Evolutionary conservation across 768 basidiomycete species (phyloP).

Genomic region (Mycena venus): DNA sequence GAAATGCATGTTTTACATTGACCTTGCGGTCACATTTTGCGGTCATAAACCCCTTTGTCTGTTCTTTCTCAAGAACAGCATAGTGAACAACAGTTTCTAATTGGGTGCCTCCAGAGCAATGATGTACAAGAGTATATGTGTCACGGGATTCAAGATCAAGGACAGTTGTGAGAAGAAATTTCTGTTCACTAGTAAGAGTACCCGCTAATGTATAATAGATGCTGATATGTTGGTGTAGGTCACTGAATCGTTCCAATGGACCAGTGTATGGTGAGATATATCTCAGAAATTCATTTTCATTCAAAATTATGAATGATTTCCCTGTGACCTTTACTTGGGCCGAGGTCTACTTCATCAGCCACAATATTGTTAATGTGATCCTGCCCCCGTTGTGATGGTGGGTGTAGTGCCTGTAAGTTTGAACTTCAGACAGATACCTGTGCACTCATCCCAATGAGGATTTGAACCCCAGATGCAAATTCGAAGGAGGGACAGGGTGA

Average conservation of each 20-base stretch:
- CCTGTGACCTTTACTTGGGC: too few relatives aligned
- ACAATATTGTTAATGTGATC: neutral
- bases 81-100: neutral
- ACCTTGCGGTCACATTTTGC: neutral
- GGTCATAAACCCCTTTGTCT: too few relatives aligned
- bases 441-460: slow-evolving; percentile 10
- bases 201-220: slow-evolving; percentile 8
- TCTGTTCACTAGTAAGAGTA: neutral
- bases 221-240: neutral
- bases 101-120: neutral
- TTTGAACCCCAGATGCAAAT: neutral
- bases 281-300: neutral
- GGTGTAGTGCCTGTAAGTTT: neutral
- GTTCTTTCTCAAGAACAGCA: neutral
- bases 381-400: neutral
- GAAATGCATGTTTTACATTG: neutral
- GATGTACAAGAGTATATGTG: neutral
- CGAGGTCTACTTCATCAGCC: too few relatives aligned
- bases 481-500: neutral
- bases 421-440: neutral
- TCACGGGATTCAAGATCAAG: slow-evolving; percentile 5
- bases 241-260: slow-evolving; percentile 1
- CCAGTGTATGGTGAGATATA: slow-evolving; percentile 1
- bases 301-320: neutral
- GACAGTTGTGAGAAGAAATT: neutral